These are phyloP conservation scores for Bryoerythrophyllum caledonicum DNA, from an alignment of 225 moss, liverwort and hornwort species.

Conservation along the genomic window DNA sequence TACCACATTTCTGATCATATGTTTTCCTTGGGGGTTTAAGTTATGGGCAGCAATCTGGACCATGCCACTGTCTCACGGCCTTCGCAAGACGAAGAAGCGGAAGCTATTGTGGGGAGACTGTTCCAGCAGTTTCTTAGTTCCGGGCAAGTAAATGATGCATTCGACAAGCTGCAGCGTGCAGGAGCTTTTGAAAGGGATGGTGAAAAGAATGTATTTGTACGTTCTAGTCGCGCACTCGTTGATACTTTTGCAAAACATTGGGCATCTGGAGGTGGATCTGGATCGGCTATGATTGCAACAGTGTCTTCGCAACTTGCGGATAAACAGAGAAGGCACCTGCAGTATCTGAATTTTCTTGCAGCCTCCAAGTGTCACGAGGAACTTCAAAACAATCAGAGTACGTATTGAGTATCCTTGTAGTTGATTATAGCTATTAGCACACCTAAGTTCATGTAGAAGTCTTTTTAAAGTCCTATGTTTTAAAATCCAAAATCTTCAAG, in stretches of 20 bases:
- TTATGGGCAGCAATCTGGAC: slow-evolving; percentile 46
- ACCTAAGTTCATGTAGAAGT: no score
- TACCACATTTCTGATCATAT: slow-evolving; percentile 6
- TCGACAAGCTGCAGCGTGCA: slow-evolving; percentile 81
- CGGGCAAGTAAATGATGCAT: slow-evolving; percentile 63
- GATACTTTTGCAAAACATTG: slow-evolving; percentile 99
- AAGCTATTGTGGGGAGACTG: slow-evolving; percentile 76
- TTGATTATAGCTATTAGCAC: slow-evolving; percentile 3
- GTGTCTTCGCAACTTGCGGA: slow-evolving; percentile 93
- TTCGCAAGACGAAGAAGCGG: slow-evolving; percentile 86
- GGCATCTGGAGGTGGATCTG: slow-evolving; percentile 87
- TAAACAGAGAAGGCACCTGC: slow-evolving; percentile 92
- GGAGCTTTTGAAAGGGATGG: slow-evolving; percentile 92
- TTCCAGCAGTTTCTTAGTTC: slow-evolving; percentile 83
- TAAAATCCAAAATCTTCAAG: no score
- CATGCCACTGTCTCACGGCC: slow-evolving; percentile 48
- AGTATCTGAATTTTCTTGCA: slow-evolving; percentile 93
- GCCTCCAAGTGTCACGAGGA: slow-evolving; percentile 81
- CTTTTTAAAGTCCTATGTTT: no score
- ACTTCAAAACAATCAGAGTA: slow-evolving; percentile 92
- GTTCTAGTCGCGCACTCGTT: slow-evolving; percentile 85
- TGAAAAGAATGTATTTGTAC: slow-evolving; percentile 82
- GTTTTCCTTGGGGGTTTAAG: not conserved
- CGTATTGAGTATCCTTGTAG: slow-evolving; percentile 27
- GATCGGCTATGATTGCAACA: slow-evolving; percentile 82